Base-by-base conservation (phyloP, 768 basidiomycete species). In the Mycena chlorophos region DNA sequence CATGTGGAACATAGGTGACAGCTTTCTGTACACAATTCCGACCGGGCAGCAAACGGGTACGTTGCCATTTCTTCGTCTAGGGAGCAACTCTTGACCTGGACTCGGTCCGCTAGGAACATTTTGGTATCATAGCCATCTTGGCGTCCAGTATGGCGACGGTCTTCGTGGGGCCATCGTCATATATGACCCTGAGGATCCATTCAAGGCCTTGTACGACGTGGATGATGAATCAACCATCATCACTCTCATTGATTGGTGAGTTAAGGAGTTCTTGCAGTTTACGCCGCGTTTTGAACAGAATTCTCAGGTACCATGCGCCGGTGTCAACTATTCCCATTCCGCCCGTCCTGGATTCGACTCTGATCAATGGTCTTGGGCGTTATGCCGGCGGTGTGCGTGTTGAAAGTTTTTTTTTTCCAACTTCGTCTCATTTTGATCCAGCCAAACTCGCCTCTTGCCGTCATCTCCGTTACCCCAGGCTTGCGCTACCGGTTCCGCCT, bases 291-390 rank as follows among this genome's bases (percentile, higher is more conserved):
- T n/a, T n/a, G n/a, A n/a, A n/a, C n/a, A n/a, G n/a, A n/a, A n/a
- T n/a, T n/a, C n/a, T n/a, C n/a, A n/a, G n/a, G 39, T 40, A 34
- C 17, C 31, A 34, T 34, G 31, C n/a, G n/a, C n/a, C n/a, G n/a
- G n/a, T n/a, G n/a, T n/a, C n/a, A n/a, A n/a, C n/a, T n/a, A n/a
- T n/a, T n/a, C n/a, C n/a, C n/a, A n/a, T n/a, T n/a, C n/a, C n/a
- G n/a, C n/a, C n/a, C n/a, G n/a, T n/a, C n/a, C 58, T 1, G 31
- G 42, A 69, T 34, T 70, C 73, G 25, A 68, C 68, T 1, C 53
- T 75, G 26, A 75, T 77, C 28, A 78, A 78, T 23, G 74, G 74
- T 0, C 61, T 49, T 4, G 75, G 76, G 17, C 71, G 77, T 38
- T 64, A 61, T 52, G 29, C 52, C 12, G 52, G 52, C 13, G 75